phyloP scores from a whole-genome alignment of 148 eudicot genomes.

The Persicaria maculosa region DNA sequence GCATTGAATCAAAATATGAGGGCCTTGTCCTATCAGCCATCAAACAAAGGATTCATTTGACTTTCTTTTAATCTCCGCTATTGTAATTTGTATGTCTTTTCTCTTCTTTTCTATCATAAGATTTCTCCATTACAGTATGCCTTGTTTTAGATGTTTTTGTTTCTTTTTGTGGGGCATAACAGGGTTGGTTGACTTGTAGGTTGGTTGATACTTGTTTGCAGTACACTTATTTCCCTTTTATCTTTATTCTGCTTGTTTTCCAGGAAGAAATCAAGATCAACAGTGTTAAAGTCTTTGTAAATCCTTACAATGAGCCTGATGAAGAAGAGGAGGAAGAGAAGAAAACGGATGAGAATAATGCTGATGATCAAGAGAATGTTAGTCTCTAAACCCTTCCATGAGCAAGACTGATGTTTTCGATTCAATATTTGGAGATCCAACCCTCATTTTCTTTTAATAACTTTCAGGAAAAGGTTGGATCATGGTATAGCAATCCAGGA shows the following conservation, averaged over 20 bases:
- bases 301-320: constrained; percentile 82
- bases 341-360: constrained; percentile 41
- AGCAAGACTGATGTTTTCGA: not conserved
- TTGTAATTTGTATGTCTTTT: not conserved
- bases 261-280: constrained; percentile 96
- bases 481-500: constrained; percentile 94
- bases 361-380: constrained; percentile 71
- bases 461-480: constrained; percentile 84
- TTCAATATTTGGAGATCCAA: not conserved
- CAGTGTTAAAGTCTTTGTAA: constrained; percentile 59
- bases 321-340: constrained; percentile 71
- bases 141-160: not conserved
- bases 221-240: not conserved
- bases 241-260: constrained; percentile 15
- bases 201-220: not conserved
- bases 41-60: not conserved
- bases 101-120: not conserved
- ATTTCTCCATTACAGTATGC: not conserved
- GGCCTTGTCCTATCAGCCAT: not conserved
- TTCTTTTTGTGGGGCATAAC: too few relatives aligned
- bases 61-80: not conserved
- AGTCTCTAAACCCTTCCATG: constrained; percentile 20
- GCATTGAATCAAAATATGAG: not conserved
- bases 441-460: not conserved
- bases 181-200: not conserved